These are phyloP conservation scores for Pseudogymnoascus sp. DNA, from an alignment of 2,329 filamentous ascomycete species.

Conservation along the genomic window DNA sequence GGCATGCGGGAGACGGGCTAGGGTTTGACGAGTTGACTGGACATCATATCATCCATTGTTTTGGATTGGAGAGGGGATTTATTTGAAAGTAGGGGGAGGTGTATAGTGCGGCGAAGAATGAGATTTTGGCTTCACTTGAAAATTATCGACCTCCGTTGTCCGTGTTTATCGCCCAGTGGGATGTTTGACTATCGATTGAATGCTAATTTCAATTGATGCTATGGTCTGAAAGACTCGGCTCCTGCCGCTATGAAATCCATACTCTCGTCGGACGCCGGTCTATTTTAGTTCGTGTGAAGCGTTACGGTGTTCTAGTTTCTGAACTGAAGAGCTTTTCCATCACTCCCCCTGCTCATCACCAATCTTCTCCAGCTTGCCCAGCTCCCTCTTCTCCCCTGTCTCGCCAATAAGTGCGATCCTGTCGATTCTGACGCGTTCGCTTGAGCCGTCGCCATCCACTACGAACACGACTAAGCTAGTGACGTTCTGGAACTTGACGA, in stretches of 20 bases:
- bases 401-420: constrained; percentile 77
- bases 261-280: not conserved
- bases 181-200: not conserved
- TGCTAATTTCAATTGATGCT: not conserved
- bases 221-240: not conserved
- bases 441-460: constrained; percentile 72
- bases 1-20: constrained; percentile 37
- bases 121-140: constrained; percentile 35
- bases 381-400: constrained; percentile 80
- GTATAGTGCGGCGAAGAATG: constrained; percentile 38
- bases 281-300: not conserved
- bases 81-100: constrained; percentile 17
- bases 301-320: not conserved
- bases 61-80: constrained; percentile 7
- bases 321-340: not conserved
- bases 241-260: not conserved
- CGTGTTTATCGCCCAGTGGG: not conserved
- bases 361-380: constrained; percentile 94
- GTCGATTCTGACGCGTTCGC: constrained; percentile 80
- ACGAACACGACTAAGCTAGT: constrained; percentile 82
- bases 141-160: not conserved
- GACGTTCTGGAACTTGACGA: constrained; percentile 96
- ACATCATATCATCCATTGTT: constrained; percentile 24
- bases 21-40: constrained; percentile 28
- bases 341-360: constrained; percentile 63